These are phyloP conservation scores for Musa itinerans DNA, from an alignment of 176 grass and related monocot genomes.

Conservation along the genomic window DNA sequence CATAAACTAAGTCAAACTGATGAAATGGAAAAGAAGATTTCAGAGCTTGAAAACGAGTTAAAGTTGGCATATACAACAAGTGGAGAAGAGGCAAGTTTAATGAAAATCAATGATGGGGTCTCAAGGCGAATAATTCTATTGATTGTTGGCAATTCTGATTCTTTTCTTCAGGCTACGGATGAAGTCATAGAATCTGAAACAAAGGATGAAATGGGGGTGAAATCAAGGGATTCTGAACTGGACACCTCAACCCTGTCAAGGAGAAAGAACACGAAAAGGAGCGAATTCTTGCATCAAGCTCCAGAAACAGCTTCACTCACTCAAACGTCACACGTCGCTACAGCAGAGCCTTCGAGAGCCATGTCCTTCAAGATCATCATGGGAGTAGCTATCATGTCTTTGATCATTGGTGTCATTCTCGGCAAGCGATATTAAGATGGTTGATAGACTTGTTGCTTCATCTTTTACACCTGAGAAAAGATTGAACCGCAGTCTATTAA, in stretches of 20 bases:
- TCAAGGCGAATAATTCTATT: neutral
- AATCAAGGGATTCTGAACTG: conserved; percentile 39
- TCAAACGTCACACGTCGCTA: conserved; percentile 18
- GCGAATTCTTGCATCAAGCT: neutral
- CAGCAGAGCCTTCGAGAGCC: conserved; percentile 61
- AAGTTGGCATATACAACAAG: conserved; percentile 37
- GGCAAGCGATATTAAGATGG: conserved; percentile 67
- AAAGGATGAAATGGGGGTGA: conserved; percentile 7
- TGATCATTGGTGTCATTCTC: conserved; percentile 66
- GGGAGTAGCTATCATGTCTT: conserved; percentile 56
- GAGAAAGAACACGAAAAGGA: conserved; percentile 21
- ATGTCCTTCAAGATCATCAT: conserved; percentile 91
- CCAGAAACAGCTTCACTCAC: conserved; percentile 15
- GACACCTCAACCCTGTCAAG: conserved; percentile 19
- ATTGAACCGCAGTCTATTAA: too few relatives aligned
- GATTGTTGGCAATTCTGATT: neutral
- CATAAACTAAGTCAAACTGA: conserved; percentile 37
- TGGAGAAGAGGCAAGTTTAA: conserved; percentile 23
- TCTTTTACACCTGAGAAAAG: too few relatives aligned
- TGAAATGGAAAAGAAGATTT: conserved; percentile 63
- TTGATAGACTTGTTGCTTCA: neutral
- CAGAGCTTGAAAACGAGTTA: conserved; percentile 67
- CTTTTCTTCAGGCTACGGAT: conserved; percentile 43
- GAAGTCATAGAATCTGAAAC: neutral
- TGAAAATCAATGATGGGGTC: neutral